Base-by-base conservation (phyloP, 495 filamentous ascomycete genomes). In the Podospora australis region DNA sequence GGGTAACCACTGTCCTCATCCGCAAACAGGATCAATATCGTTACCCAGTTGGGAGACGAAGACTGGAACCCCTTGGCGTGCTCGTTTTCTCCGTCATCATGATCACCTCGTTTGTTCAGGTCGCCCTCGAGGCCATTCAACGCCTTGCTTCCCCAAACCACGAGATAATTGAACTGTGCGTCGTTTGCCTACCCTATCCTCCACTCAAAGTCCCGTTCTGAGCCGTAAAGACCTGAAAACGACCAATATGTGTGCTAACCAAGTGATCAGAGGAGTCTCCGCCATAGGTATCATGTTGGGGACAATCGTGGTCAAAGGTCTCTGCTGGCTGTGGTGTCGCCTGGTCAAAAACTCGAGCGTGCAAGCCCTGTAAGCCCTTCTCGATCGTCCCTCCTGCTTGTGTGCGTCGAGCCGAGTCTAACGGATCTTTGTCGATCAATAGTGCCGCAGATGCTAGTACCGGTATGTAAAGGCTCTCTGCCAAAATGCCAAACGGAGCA, bases 281-380 rank as follows among this genome's bases (percentile, higher is more conserved):
- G 82, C 89, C 2, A 84, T 94, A 36, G 66, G 67, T 17, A 88
- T 96, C 52, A 91, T 96, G 88, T 73, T 82, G 6, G 68, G 74
- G 22, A 96, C 90, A 0, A 83, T 96, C 20, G 58, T 90, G 10
- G 79, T 95, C 55, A 96, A 95, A 59, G 73, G 81, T 20, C 45
- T 77, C n/a, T 89, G 84, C 66, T 96, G 88, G 86, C 60, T 95
- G 22, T 96, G 86, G 85, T 95, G 90, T 62, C 87, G 88, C 2
- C 65, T 90, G 11, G 85, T 96, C 47, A 87, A 84, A 28, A 95
- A 95, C 58, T 89, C 85, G 7, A 87, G 82, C 49, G 89, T 95
- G 1, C 90, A 94, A 63, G 88, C 90, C 1, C 65, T 96, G 28
- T 71, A 46, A 56, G 87, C 84, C 2, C 71, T 32, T 16, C 21